These are phyloP conservation scores for Firmiana major DNA, from an alignment of 345 rosid genomes.

Conservation along the genomic window DNA sequence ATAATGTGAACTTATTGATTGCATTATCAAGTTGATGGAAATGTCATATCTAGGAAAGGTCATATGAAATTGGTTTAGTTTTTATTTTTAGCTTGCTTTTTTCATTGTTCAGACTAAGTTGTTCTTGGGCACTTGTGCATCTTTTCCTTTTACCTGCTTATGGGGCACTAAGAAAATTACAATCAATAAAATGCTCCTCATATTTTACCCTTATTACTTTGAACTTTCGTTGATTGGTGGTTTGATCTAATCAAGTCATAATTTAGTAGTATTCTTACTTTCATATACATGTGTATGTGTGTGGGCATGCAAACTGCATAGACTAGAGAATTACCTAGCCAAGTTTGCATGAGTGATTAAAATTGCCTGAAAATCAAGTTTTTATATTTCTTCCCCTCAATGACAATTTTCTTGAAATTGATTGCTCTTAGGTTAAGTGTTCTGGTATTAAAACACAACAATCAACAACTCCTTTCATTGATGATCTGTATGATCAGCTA, in stretches of 20 bases:
- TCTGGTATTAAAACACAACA: conserved; percentile 63
- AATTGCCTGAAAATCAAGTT: neutral
- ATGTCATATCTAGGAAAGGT: neutral
- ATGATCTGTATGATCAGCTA: conserved; percentile 81
- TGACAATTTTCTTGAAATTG: conserved; percentile 19
- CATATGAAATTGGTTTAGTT: neutral
- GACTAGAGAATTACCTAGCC: neutral
- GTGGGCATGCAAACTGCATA: neutral
- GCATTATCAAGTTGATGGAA: neutral
- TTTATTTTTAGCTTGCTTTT: neutral
- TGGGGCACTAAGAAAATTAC: neutral
- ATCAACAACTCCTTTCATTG: conserved; percentile 84
- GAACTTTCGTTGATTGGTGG: neutral
- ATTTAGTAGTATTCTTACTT: too few relatives aligned
- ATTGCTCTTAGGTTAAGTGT: conserved; percentile 68
- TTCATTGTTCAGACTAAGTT: neutral
- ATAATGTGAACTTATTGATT: neutral
- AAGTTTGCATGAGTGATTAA: neutral
- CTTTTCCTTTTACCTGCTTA: neutral
- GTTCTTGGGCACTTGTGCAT: neutral
- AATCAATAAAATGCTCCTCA: neutral
- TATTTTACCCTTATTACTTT: conserved; percentile 5
- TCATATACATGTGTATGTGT: too few relatives aligned
- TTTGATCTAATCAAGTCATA: neutral
- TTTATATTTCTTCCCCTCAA: neutral